Evolutionary conservation across 2,329 filamentous ascomycete genomes (phyloP).

Genomic region (Fusarium tjaetaba): DNA sequence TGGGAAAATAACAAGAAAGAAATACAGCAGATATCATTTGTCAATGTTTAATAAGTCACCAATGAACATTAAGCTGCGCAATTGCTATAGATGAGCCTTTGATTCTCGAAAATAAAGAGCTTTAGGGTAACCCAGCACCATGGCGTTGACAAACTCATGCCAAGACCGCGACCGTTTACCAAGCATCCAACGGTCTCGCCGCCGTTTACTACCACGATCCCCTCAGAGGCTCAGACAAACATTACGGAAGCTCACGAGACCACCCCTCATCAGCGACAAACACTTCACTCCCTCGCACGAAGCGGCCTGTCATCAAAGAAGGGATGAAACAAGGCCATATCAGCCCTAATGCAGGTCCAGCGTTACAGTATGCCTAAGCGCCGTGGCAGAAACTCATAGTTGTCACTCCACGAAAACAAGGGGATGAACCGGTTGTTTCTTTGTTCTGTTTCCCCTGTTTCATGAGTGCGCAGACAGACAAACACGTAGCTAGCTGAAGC

Average conservation of each 20-base stretch:
- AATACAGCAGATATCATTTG: neutral
- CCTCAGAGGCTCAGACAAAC: neutral
- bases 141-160: neutral
- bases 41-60: fast-evolving
- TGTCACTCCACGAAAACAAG: neutral
- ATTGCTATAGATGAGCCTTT: neutral
- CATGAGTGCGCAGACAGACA: neutral
- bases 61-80: neutral
- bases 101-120: neutral
- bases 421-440: neutral
- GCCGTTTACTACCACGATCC: slow-evolving; percentile 3
- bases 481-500: slow-evolving; percentile 17
- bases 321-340: slow-evolving; percentile 14
- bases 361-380: slow-evolving; percentile 8
- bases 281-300: neutral
- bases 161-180: slow-evolving; percentile 11
- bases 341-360: slow-evolving; percentile 22
- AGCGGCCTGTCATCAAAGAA: slow-evolving; percentile 1
- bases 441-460: slow-evolving; percentile 21
- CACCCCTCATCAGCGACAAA: neutral
- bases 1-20: fast-evolving
- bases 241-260: neutral
- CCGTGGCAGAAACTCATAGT: slow-evolving; percentile 6
- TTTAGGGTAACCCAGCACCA: neutral
- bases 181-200: slow-evolving; percentile 5